Percentiles rank a stretch among this genome's conserved stretches.
phyloP scores from a whole-genome alignment of 208 protist species.

The Trypanosoma cruzi region DNA sequence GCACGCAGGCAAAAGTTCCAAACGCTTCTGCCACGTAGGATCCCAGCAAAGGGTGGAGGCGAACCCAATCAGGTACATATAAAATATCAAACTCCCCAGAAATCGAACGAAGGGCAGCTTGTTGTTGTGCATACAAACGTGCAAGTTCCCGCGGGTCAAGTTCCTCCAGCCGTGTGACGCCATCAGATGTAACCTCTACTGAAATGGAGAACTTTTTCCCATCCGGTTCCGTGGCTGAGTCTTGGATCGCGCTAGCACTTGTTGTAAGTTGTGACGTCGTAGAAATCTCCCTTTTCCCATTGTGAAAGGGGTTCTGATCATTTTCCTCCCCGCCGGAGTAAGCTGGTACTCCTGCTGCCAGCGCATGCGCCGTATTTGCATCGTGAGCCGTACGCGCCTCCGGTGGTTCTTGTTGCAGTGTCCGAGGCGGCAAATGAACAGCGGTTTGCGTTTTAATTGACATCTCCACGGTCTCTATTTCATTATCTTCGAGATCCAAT shows the following conservation, averaged over 20 bases:
- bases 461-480: neutral
- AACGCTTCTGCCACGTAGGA: conserved; percentile 77
- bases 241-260: neutral
- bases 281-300: neutral
- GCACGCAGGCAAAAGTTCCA: conserved; percentile 82
- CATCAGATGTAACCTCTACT: conserved; percentile 50
- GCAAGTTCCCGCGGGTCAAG: conserved; percentile 66
- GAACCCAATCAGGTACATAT: conserved; percentile 82
- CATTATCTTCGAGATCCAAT: neutral
- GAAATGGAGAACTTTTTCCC: conserved; percentile 1
- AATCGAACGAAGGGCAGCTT: conserved; percentile 61
- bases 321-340: neutral
- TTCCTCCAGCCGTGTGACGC: conserved; percentile 45
- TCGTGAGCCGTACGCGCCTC: neutral
- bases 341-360: neutral
- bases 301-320: neutral
- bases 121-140: conserved; percentile 65
- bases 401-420: neutral
- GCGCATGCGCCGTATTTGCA: neutral
- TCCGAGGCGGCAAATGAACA: neutral
- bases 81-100: conserved; percentile 68
- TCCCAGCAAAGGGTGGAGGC: conserved; percentile 79
- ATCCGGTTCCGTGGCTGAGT: neutral
- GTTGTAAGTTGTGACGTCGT: neutral
- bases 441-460: neutral